Base-by-base conservation (phyloP, 2,329 filamentous ascomycete species). In the Sclerotinia nivalis region DNA sequence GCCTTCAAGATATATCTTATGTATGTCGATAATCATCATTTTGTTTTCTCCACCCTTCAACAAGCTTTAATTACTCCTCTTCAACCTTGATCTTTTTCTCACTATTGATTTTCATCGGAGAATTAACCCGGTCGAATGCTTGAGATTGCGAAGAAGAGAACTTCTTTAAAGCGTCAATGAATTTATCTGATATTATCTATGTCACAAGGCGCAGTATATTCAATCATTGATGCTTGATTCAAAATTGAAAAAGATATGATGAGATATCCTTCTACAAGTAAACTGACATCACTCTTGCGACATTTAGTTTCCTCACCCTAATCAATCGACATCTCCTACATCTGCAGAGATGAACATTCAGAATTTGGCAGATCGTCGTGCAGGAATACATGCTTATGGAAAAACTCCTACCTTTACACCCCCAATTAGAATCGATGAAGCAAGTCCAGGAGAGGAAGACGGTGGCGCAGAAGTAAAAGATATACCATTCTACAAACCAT, bases 391-490 rank as follows among this genome's bases (percentile, higher is more conserved):
- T 52, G 37, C 40, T 59, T 34, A 52, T 66, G 49, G 34, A 20
- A 55, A 62, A 31, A 45, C 25, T 9, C 31, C 56, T 22, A 45
- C 56, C 58, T 68, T 68, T 62, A 62, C 25, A n/a, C 66, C 58
- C 34, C 56, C 66, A 9, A 62, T 34, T 9, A 68, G 31, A 62
- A 68, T 68, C 20, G 56, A 68, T 10, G 56, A 68, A 62, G 66
- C 56, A 43, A 25, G 49, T 25, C 31, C 60, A n/a, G 34, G 43
- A 45, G 72, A 71, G 20, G 70, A 66, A n/a, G 70, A 66, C 43
- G 62, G 68, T 37, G 72, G 72, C 13, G 75, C 74, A n/a, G 75
- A 75, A 68, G 69, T 75, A 28, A 70, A 47, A 54, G 73, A 77
- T 59, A 75, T 75, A 45, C 75, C 75, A 40, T 70, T 75, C 22